phyloP scores from a whole-genome alignment of 371 early-diverging fungal species.

The Nematocida major region DNA sequence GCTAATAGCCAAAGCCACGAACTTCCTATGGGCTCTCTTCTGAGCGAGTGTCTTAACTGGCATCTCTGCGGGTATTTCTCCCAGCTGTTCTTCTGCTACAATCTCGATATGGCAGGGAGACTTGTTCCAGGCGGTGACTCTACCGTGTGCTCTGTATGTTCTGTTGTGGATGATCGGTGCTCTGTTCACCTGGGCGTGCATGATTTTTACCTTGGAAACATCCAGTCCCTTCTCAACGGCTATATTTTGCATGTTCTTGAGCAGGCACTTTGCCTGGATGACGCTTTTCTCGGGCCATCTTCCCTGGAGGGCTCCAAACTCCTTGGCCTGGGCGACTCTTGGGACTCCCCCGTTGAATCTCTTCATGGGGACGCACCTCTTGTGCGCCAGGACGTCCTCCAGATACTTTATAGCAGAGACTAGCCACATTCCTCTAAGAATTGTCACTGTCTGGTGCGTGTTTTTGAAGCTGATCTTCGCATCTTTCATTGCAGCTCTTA shows the following conservation, averaged over 20 bases:
- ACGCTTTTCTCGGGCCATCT: slow-evolving; percentile 97
- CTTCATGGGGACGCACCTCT: slow-evolving; percentile 92
- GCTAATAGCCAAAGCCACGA: background rate
- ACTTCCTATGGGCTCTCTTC: slow-evolving; percentile 33
- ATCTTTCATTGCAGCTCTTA: slow-evolving; percentile 58
- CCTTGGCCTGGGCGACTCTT: slow-evolving; percentile 90
- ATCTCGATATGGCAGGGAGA: slow-evolving; percentile 93
- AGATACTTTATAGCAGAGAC: slow-evolving; percentile 85
- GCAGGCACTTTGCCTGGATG: slow-evolving; percentile 79
- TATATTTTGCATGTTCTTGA: slow-evolving; percentile 90
- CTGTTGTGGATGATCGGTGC: slow-evolving; percentile 93
- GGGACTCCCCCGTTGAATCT: slow-evolving; percentile 92
- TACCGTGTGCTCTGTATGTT: slow-evolving; percentile 96
- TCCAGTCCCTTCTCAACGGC: slow-evolving; percentile 85
- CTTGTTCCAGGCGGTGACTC: slow-evolving; percentile 86
- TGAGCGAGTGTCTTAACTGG: slow-evolving; percentile 23
- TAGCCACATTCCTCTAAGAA: slow-evolving; percentile 83
- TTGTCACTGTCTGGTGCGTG: slow-evolving; percentile 89
- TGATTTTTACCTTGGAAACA: slow-evolving; percentile 69
- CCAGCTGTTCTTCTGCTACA: slow-evolving; percentile 53
- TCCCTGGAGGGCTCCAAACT: slow-evolving; percentile 69
- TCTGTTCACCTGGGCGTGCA: slow-evolving; percentile 91
- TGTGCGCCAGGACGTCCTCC: slow-evolving; percentile 83
- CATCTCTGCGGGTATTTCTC: slow-evolving; percentile 43
- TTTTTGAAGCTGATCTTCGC: slow-evolving; percentile 72